phyloP scores from a whole-genome alignment of 345 rosid genomes.

The Raphanus raphanistrum region DNA sequence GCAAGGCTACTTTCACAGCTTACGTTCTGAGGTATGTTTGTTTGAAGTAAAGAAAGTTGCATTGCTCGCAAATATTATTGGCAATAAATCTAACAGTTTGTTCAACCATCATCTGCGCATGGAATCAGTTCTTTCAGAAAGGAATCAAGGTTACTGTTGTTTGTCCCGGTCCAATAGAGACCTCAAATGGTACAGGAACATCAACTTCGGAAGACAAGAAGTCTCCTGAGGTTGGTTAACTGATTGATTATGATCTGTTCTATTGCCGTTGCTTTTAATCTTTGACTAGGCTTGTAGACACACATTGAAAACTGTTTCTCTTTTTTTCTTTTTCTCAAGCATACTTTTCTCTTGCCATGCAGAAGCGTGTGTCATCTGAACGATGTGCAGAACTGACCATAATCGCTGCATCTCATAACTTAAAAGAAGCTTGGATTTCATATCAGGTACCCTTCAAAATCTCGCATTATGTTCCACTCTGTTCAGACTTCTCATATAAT shows the following conservation, averaged over 20 bases:
- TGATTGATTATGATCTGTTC: background rate
- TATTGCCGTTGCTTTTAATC: background rate
- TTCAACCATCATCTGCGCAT: constrained; percentile 8
- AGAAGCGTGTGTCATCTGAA: constrained; percentile 81
- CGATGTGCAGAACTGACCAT: constrained; percentile 86
- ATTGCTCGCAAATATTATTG: background rate
- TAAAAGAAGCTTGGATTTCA: constrained; percentile 98
- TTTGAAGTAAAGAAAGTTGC: background rate
- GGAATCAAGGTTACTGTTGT: constrained; percentile 92
- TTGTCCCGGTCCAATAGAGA: constrained; percentile 93
- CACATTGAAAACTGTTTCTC: background rate
- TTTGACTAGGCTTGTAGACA: constrained; percentile 2
- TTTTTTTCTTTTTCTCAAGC: background rate
- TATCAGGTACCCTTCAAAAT: constrained; percentile 61
- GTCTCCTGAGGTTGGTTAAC: constrained; percentile 51
- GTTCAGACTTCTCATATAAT: background rate
- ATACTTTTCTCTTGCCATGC: constrained; percentile 24
- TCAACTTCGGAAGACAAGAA: constrained; percentile 49
- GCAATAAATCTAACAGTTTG: background rate
- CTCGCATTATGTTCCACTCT: background rate
- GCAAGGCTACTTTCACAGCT: constrained; percentile 84
- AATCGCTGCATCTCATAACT: constrained; percentile 72
- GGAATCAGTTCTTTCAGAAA: constrained; percentile 63
- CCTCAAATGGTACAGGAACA: constrained; percentile 59
- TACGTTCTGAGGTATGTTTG: constrained; percentile 97